Evolutionary conservation across 169 alveolate genomes (phyloP), one percentile per base, ranked within the genome.

Genomic region (Plasmodium adleri): DNA sequence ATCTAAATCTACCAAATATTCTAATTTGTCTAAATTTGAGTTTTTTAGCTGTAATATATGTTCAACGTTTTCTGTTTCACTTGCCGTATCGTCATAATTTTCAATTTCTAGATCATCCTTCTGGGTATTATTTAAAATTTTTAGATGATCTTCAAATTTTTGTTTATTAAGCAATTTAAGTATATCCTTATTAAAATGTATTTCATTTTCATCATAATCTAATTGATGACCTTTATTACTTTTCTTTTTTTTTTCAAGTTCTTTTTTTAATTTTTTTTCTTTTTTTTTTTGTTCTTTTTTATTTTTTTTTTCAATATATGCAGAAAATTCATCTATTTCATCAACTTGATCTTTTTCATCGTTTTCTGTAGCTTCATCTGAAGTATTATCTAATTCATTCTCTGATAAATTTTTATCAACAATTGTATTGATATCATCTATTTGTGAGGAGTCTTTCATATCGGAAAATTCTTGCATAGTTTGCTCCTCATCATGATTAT

Each of bases 131-230:
- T 75, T 88, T 72, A 63, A 72, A 49, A 59, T 72, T 60, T 67
- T 76, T 45, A 76, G 47, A 86, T 63, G 94, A 83, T 64, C 93
- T 71, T 68, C 50, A 45, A 76, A 66, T 2, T 50, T 60, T 66
- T 74, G 90, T 58, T 70, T 50, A 49, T 90, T 66, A 24, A 66
- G 45, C 62, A 88, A 87, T 15, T 92, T 86, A 59, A 94, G 88
- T 50, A 92, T 91, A 50, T 92, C 93, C 75, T 94, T 92, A 72
- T 90, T 94, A 45, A 94, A 94, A 94, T 94, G 94, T 49, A 94
- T 72, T 28, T 92, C 94, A 13, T 88, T 63, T 76, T 85, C 90
- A 15, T 72, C 92, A 70, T 75, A 89, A 60, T 88, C 92, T 26
- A 63, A 39, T 22, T 92, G 71, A 10, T 17, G 64, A 2, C 60